phyloP scores from a whole-genome alignment of 2,329 filamentous ascomycete genomes.

The Trichoderma sp. region DNA sequence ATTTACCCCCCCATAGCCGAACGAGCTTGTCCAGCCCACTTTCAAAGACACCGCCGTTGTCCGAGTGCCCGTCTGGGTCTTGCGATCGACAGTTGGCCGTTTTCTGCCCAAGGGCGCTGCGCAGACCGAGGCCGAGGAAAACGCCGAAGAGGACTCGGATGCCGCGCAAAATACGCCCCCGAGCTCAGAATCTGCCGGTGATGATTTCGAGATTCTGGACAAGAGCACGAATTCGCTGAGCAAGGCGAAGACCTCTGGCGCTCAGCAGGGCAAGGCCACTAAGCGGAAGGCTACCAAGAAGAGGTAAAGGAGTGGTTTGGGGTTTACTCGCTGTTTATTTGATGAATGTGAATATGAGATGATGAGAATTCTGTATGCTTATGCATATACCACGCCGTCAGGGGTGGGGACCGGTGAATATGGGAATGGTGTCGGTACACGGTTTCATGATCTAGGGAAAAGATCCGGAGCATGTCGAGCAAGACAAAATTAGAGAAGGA shows the following conservation, averaged over 20 bases:
- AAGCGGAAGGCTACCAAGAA: slow-evolving; percentile 28
- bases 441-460: not conserved
- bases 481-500: not conserved
- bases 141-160: slow-evolving; percentile 50
- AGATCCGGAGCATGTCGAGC: not conserved
- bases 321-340: not conserved
- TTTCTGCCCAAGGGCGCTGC: slow-evolving; percentile 47
- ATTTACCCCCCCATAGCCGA: slow-evolving; percentile 54
- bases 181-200: slow-evolving; percentile 59
- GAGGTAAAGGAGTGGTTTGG: slow-evolving; percentile 13
- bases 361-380: slow-evolving; percentile 4
- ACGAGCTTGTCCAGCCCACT: slow-evolving; percentile 77
- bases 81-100: slow-evolving; percentile 58
- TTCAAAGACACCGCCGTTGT: slow-evolving; percentile 81
- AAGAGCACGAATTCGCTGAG: slow-evolving; percentile 60
- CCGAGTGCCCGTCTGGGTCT: slow-evolving; percentile 75
- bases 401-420: not conserved
- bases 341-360: slow-evolving; percentile 11
- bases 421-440: slow-evolving; percentile 1
- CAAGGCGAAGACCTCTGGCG: slow-evolving; percentile 54
- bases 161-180: slow-evolving; percentile 55
- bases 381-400: not conserved
- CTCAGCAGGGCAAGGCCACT: slow-evolving; percentile 51
- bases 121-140: slow-evolving; percentile 43
- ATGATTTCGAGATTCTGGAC: slow-evolving; percentile 65